A percentile compares a stretch with the other conserved stretches of the same genome.
These are phyloP conservation scores for Elsinoe perseae DNA, from an alignment of 2,329 filamentous ascomycete genomes.

Conservation along the genomic window DNA sequence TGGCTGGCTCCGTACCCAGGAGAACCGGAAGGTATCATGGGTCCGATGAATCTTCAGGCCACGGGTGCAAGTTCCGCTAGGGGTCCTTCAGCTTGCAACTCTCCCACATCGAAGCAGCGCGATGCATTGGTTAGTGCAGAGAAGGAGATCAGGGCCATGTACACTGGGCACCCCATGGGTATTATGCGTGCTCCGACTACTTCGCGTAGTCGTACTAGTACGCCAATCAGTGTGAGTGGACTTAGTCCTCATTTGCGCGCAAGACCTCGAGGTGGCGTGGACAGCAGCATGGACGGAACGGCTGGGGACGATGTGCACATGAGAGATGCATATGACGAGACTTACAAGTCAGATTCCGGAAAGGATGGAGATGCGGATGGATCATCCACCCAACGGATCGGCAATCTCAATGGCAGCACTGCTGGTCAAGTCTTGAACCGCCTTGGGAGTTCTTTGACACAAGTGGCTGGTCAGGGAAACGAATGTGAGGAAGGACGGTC, in stretches of 20 bases:
- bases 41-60: not conserved
- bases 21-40: not conserved
- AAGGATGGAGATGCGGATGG: not conserved
- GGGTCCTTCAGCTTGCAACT: not conserved
- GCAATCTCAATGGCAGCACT: not conserved
- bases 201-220: not conserved
- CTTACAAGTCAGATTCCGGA: not conserved
- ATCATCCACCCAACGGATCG: not conserved
- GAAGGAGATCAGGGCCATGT: not conserved
- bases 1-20: conserved; percentile 3
- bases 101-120: not conserved
- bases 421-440: not conserved
- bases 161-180: not conserved
- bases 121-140: not conserved
- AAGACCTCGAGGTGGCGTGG: not conserved
- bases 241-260: not conserved
- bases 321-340: not conserved
- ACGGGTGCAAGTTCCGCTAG: not conserved
- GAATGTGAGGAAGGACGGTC: not conserved
- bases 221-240: not conserved
- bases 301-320: not conserved
- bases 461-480: not conserved
- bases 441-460: not conserved
- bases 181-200: not conserved
- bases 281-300: not conserved